Evolutionary conservation across 1,139 yeast genomes (phyloP).

Genomic region (Saccharomyces hybrid): DNA sequence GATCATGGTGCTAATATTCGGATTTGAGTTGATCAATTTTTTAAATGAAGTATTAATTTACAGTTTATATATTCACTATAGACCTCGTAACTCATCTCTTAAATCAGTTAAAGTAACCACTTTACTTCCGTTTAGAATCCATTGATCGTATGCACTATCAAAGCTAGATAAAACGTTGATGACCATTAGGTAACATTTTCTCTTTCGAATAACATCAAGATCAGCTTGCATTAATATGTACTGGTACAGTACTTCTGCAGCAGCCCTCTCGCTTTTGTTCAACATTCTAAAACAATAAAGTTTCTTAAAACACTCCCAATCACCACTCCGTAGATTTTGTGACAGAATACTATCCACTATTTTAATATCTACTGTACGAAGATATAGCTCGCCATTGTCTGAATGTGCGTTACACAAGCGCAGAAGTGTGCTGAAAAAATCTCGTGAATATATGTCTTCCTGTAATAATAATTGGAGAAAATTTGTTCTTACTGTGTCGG

Average conservation of each 20-base stretch:
- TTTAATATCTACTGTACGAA: conserved; percentile 36
- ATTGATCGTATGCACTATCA: conserved; percentile 42
- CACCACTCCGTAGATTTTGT: conserved; percentile 11
- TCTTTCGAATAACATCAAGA: conserved; percentile 11
- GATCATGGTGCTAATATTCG: neutral
- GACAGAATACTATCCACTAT: conserved; percentile 38
- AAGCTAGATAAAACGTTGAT: conserved; percentile 26
- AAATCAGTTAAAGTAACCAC: conserved; percentile 30
- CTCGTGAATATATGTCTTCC: conserved; percentile 1
- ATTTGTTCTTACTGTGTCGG: conserved; percentile 15
- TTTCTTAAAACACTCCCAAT: conserved; percentile 23
- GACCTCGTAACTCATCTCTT: conserved; percentile 14
- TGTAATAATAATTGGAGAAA: conserved; percentile 24
- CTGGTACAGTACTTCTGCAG: conserved; percentile 26
- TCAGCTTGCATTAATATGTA: conserved; percentile 12
- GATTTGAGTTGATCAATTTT: neutral
- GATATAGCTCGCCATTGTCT: conserved; percentile 8
- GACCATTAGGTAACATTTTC: conserved; percentile 21
- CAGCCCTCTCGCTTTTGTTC: conserved; percentile 27
- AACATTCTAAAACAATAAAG: conserved; percentile 25
- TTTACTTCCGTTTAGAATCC: conserved; percentile 39
- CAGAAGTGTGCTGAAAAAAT: conserved; percentile 22
- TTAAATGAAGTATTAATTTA: neutral
- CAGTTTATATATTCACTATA: conserved; percentile 6
- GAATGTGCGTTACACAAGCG: conserved; percentile 13